These are phyloP conservation scores for Cenchrus purpureus DNA, from an alignment of 176 grass and related monocot genomes.

Conservation along the genomic window DNA sequence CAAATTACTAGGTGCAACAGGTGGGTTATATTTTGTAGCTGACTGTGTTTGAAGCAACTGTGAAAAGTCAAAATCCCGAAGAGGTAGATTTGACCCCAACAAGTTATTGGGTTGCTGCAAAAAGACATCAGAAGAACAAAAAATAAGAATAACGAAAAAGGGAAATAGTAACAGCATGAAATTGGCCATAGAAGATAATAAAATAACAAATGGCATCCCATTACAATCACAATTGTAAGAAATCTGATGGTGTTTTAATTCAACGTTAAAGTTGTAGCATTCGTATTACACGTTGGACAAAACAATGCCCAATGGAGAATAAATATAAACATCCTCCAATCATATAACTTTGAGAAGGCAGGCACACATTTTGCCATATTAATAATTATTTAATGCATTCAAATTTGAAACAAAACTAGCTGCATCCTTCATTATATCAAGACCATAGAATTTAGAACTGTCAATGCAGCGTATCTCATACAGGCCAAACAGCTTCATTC, in stretches of 20 bases:
- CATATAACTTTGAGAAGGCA: slow-evolving; percentile 31
- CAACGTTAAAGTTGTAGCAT: slow-evolving; percentile 1
- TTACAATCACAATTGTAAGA: background rate
- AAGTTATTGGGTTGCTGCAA: slow-evolving; percentile 84
- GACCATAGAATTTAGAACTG: background rate
- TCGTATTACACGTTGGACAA: slow-evolving; percentile 11
- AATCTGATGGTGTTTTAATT: slow-evolving; percentile 10
- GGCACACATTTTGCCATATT: background rate
- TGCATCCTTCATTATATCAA: slow-evolving; percentile 1
- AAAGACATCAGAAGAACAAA: slow-evolving; percentile 32
- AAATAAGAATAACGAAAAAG: slow-evolving; percentile 28
- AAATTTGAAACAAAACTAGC: slow-evolving; percentile 12
- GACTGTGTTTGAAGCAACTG: slow-evolving; percentile 70
- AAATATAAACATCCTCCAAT: slow-evolving; percentile 17
- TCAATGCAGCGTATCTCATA: background rate
- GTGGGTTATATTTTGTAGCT: slow-evolving; percentile 69
- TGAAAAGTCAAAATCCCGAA: slow-evolving; percentile 84
- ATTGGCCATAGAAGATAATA: slow-evolving; percentile 8
- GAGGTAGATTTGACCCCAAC: slow-evolving; percentile 65
- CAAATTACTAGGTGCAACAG: slow-evolving; percentile 69
- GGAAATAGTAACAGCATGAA: background rate
- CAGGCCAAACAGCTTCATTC: background rate
- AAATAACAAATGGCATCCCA: background rate
- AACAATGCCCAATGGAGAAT: slow-evolving; percentile 1
- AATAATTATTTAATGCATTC: background rate